phyloP scores from a whole-genome alignment of 73 alveolate species.

The Paramecium sonneborni region DNA sequence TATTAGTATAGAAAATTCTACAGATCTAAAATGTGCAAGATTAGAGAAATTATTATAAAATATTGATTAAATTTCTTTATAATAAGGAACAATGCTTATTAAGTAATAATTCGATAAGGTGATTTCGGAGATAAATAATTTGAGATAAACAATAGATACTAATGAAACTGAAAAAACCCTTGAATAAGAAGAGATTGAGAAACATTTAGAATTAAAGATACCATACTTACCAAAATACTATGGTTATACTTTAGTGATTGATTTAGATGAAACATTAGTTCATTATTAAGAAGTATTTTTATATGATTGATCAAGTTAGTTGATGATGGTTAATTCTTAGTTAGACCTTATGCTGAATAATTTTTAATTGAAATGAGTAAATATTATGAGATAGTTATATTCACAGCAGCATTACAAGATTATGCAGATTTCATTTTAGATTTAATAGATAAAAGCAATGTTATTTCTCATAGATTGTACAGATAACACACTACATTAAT shows the following conservation, averaged over 20 bases:
- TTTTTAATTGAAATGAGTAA: slow-evolving; percentile 78
- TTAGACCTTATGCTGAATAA: slow-evolving; percentile 90
- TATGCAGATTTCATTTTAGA: slow-evolving; percentile 91
- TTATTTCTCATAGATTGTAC: slow-evolving; percentile 82
- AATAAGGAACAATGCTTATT: not conserved
- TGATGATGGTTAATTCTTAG: slow-evolving; percentile 74
- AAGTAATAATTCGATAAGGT: not conserved
- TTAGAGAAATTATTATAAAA: not conserved
- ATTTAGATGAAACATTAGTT: slow-evolving; percentile 52
- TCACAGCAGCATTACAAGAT: slow-evolving; percentile 90
- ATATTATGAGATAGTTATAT: slow-evolving; percentile 87
- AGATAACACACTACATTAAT: slow-evolving; percentile 75
- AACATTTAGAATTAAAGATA: not conserved
- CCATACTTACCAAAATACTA: not conserved
- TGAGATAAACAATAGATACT: not conserved
- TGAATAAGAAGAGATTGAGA: slow-evolving; percentile 7
- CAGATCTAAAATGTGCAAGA: not conserved
- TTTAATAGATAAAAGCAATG: slow-evolving; percentile 71
- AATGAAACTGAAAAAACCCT: not conserved
- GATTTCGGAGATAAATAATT: not conserved
- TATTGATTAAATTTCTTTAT: not conserved
- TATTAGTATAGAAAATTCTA: slow-evolving; percentile 5
- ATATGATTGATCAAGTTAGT: slow-evolving; percentile 24
- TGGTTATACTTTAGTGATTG: slow-evolving; percentile 9
- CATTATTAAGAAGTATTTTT: slow-evolving; percentile 44